phyloP scores from a whole-genome alignment of 1,284 basidiomycete genomes.

The Ustilago hordei region DNA sequence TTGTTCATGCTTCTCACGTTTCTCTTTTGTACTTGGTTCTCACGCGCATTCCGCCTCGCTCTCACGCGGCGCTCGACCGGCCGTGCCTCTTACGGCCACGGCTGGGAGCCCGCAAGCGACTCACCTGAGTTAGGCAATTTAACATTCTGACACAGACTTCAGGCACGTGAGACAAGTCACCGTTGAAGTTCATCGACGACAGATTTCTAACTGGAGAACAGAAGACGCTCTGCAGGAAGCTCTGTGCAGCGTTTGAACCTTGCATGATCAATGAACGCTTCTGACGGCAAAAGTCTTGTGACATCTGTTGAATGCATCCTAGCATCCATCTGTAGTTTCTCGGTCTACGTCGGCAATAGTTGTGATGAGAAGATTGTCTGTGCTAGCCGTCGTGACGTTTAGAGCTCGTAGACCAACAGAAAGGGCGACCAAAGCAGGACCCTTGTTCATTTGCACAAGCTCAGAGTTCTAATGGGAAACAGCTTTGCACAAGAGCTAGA shows the following conservation, averaged over 20 bases:
- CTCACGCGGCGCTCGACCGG: too few relatives aligned
- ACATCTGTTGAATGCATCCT: too few relatives aligned
- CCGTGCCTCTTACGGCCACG: too few relatives aligned
- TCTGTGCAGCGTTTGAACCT: neutral
- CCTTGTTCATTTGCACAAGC: constrained; percentile 1
- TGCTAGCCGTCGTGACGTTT: neutral
- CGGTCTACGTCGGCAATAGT: neutral
- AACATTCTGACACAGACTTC: too few relatives aligned
- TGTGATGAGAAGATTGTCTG: neutral
- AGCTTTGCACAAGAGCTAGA: neutral
- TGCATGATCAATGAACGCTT: neutral
- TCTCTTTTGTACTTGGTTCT: too few relatives aligned
- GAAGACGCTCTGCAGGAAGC: neutral
- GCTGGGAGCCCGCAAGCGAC: too few relatives aligned
- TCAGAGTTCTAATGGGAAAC: neutral
- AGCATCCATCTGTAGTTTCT: neutral
- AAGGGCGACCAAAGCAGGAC: neutral
- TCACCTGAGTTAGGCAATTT: too few relatives aligned
- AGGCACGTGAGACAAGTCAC: too few relatives aligned
- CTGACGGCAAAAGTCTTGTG: too few relatives aligned
- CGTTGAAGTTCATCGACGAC: neutral
- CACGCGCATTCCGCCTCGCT: too few relatives aligned
- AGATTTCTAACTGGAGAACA: constrained; percentile 5
- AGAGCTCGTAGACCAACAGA: neutral
- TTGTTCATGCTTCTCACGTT: too few relatives aligned